Evolutionary conservation across 306 rosid species (phyloP).

Genomic region (Ammopiptanthus mongolicus): DNA sequence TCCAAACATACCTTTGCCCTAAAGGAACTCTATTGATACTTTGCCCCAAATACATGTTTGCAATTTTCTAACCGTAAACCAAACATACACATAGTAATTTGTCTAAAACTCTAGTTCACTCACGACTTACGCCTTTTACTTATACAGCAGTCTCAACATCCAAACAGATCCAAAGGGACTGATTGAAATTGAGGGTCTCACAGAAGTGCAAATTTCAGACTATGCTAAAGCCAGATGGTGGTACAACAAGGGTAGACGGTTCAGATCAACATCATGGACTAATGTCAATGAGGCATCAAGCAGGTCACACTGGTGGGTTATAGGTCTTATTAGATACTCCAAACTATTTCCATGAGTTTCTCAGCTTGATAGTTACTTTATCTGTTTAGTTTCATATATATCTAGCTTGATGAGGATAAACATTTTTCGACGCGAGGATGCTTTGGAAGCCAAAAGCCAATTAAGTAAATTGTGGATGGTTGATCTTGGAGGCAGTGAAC

Average conservation of each 20-base stretch:
- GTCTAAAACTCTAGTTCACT: slow-evolving; percentile 4
- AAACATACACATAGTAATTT: too few species aligned
- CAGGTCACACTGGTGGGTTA: slow-evolving; percentile 96
- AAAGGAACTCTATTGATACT: too few species aligned
- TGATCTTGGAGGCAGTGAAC: slow-evolving; percentile 96
- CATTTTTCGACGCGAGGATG: slow-evolving; percentile 65
- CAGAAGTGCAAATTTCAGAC: slow-evolving; percentile 73
- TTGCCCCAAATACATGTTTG: too few species aligned
- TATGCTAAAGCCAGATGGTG: slow-evolving; percentile 81
- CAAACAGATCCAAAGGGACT: slow-evolving; percentile 87
- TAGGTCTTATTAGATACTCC: slow-evolving; percentile 34
- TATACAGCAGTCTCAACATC: slow-evolving; percentile 81
- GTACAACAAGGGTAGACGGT: slow-evolving; percentile 75
- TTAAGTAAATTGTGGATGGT: slow-evolving; percentile 93
- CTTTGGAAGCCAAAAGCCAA: slow-evolving; percentile 44
- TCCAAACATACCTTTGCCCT: too few species aligned
- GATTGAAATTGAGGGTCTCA: slow-evolving; percentile 84
- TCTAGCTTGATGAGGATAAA: slow-evolving; percentile 95
- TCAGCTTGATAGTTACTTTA: slow-evolving; percentile 81
- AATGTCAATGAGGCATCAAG: slow-evolving; percentile 90
- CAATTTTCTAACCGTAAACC: too few species aligned
- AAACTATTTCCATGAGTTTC: slow-evolving; percentile 43
- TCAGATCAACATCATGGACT: slow-evolving; percentile 91
- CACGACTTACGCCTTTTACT: slow-evolving; percentile 6
- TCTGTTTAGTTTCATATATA: slow-evolving; percentile 94